Base-by-base conservation (phyloP, 1,139 yeast species). In the Yamadazyma diospyri region DNA sequence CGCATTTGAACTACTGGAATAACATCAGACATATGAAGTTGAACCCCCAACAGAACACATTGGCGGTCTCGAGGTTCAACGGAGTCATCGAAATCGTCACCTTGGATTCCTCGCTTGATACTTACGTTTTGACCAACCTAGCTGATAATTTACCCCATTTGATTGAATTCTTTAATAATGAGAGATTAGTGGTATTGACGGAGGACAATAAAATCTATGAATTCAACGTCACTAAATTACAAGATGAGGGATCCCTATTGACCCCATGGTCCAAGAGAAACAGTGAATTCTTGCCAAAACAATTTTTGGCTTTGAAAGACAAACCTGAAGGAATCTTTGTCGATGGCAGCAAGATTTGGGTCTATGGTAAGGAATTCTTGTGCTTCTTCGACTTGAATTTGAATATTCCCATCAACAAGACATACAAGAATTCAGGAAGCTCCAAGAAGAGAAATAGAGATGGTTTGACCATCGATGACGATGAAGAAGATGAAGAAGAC, bases 301-400 rank as follows among this genome's bases (percentile, higher is more conserved):
- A 79, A 42, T 78, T 84, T 42, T 56, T 71, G 20, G 58, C 68
- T 6, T 64, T 76, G 38, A 76, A 72, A 19, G 94, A 84, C 42
- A 80, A 81, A 47, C 83, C 95, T 36, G 71, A 77, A 42, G 96
- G 95, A 6, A 58, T 84, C 17, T 86, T 84, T 50, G 50, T 62
- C 2, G 64, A 71, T 33, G 48, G 45, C 2, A 4, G 50, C 14
- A 59, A 53, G 36, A 64, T 83, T 17, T 89, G 97, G 97, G 57
- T 88, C 14, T 88, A 85, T 74, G 95, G 97, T 3, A 71, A 85
- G n/a, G 74, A 76, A 33, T 92, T 96, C 95, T 53, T 89, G 14
- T 75, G 83, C 6, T 84, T 73, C 52, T 72, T 92, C 33, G 92
- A 89, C 53, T 62, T 85, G 41, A 57, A 70, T n/a, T 55, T 69